phyloP scores from a whole-genome alignment of 257 asterid species.

The Leonotis leonurus region DNA sequence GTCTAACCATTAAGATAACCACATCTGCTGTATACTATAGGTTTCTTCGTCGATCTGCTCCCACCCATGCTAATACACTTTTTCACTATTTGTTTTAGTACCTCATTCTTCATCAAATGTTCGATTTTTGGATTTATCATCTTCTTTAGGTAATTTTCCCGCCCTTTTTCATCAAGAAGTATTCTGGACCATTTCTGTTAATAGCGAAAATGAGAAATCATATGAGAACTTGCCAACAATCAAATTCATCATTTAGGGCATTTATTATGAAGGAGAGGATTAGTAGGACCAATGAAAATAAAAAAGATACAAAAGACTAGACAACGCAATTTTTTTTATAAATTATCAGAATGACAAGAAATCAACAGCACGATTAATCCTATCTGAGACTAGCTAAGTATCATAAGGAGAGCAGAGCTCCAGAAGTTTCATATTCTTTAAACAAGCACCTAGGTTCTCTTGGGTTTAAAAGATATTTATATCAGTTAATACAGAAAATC shows the following conservation, averaged over 20 bases:
- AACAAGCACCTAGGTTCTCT: neutral
- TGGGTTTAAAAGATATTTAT: neutral
- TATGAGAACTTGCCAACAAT: constrained; percentile 8
- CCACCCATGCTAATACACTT: constrained; percentile 57
- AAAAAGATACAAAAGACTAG: neutral
- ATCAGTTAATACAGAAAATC: neutral
- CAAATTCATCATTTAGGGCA: constrained; percentile 3
- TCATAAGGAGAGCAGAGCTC: no score
- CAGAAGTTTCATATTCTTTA: neutral
- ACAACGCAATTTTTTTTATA: neutral
- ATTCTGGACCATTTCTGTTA: constrained; percentile 64
- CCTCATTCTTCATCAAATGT: constrained; percentile 50
- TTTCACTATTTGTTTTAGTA: constrained; percentile 43
- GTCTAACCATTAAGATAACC: constrained; percentile 68
- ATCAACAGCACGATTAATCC: neutral
- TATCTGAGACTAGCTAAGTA: neutral
- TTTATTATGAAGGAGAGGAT: neutral
- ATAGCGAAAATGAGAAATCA: constrained; percentile 10
- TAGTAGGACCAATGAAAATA: neutral
- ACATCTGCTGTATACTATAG: constrained; percentile 56
- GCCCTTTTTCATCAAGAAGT: constrained; percentile 57
- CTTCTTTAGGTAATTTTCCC: constrained; percentile 40
- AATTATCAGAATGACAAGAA: neutral
- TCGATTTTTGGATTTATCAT: constrained; percentile 68
- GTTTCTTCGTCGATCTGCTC: constrained; percentile 36